Conservation (phyloP, 202 grass and related monocot species). For the Panicum virgatum region DNA sequence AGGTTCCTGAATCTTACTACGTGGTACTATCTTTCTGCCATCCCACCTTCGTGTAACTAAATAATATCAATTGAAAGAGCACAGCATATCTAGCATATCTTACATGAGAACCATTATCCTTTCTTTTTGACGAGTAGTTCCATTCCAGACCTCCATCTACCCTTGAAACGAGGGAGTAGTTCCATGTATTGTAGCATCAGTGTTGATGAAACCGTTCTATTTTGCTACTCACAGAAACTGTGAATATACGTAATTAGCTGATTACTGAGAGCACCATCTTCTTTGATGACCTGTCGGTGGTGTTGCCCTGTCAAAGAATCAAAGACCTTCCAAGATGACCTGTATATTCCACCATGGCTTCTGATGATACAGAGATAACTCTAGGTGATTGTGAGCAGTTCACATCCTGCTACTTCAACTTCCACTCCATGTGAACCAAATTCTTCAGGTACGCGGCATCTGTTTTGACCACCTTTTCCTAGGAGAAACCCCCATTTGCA, state of each 20-base stretch:
- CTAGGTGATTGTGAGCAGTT: not conserved
- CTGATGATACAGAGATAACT: conserved; percentile 24
- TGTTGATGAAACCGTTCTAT: conserved; percentile 1
- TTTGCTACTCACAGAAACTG: conserved; percentile 7
- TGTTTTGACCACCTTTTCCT: conserved; percentile 12
- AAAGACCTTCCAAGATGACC: conserved; percentile 6
- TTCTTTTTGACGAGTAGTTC: not conserved
- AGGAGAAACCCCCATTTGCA: not conserved
- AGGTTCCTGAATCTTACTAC: conserved; percentile 30
- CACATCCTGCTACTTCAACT: not conserved
- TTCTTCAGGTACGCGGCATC: not conserved
- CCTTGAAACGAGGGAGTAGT: not conserved
- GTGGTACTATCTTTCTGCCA: conserved; percentile 28
- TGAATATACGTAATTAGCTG: not conserved
- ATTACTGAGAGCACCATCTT: not conserved
- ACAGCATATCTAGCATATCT: conserved; percentile 8
- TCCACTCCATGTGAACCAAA: not conserved
- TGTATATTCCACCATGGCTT: not conserved
- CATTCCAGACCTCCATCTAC: conserved; percentile 6
- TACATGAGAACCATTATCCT: too few species aligned
- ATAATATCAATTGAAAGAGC: conserved; percentile 24
- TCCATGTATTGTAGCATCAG: conserved; percentile 30
- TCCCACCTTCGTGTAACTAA: not conserved
- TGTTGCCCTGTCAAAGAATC: conserved; percentile 26
- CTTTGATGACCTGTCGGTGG: conserved; percentile 12